A percentile compares a stretch with the other conserved stretches of the same genome.
phyloP scores from a whole-genome alignment of 768 basidiomycete genomes.

The Lentinula edodes region DNA sequence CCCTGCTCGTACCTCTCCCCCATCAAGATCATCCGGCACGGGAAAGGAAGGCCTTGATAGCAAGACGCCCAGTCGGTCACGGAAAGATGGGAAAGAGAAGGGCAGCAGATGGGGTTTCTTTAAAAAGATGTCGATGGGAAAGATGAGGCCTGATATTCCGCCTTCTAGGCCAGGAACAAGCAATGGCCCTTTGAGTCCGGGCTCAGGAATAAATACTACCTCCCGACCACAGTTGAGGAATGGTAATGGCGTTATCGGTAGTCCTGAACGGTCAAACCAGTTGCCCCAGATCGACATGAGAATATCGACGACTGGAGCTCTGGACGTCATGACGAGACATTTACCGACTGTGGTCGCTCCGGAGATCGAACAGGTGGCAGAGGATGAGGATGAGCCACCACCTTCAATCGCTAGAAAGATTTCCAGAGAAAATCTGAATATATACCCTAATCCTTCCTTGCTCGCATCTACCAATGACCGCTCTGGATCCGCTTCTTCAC shows the following conservation, averaged over 20 bases:
- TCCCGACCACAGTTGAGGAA: slow-evolving; percentile 9
- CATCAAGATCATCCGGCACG: slow-evolving; percentile 3
- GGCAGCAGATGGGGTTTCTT: slow-evolving; percentile 89
- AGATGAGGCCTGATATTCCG: slow-evolving; percentile 67
- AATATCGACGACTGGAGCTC: slow-evolving; percentile 62
- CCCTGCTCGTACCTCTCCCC: slow-evolving; percentile 3
- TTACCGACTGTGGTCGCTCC: slow-evolving; percentile 12
- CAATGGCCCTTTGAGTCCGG: not conserved
- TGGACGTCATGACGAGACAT: slow-evolving; percentile 43
- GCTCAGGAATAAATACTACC: not conserved
- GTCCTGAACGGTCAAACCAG: slow-evolving; percentile 30
- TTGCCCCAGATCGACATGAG: slow-evolving; percentile 65
- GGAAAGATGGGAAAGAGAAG: slow-evolving; percentile 50
- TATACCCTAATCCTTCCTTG: not conserved
- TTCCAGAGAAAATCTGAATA: slow-evolving; percentile 22
- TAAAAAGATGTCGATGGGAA: slow-evolving; percentile 98
- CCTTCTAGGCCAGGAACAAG: slow-evolving; percentile 26
- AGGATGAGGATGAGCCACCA: not conserved
- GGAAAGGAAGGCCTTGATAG: slow-evolving; percentile 15
- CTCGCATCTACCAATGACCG: not conserved
- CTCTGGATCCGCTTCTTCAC: slow-evolving; percentile 20
- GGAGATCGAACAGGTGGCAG: not conserved
- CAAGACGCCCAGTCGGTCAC: slow-evolving; percentile 16
- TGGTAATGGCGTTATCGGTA: slow-evolving; percentile 8
- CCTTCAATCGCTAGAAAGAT: slow-evolving; percentile 9